These are phyloP conservation scores for Tulasnella sp. DNA, from an alignment of 768 basidiomycete species.

Conservation along the genomic window DNA sequence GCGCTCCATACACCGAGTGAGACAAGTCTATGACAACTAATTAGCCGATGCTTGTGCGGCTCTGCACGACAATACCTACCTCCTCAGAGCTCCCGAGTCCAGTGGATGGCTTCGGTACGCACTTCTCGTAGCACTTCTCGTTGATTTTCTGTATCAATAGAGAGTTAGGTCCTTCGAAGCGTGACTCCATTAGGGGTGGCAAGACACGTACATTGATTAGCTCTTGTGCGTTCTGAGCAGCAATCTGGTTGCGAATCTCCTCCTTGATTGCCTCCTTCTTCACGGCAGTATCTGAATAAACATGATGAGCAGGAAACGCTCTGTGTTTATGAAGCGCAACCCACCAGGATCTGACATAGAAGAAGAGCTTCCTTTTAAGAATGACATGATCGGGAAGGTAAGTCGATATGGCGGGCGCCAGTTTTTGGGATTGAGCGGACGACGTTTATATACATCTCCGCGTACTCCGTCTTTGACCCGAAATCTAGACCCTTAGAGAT, in stretches of 20 bases:
- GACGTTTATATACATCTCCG: too few relatives aligned
- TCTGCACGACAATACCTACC: slow-evolving; percentile 26
- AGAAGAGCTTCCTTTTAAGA: too few relatives aligned
- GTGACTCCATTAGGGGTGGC: neutral
- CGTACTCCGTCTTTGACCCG: too few relatives aligned
- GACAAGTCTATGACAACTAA: slow-evolving; percentile 44
- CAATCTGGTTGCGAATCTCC: slow-evolving; percentile 56
- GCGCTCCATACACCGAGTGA: slow-evolving; percentile 63
- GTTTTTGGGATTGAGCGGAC: too few relatives aligned
- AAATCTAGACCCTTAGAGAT: too few relatives aligned
- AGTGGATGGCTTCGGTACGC: slow-evolving; percentile 61
- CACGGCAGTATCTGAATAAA: slow-evolving; percentile 4
- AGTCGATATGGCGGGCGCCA: too few relatives aligned
- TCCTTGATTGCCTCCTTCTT: slow-evolving; percentile 50
- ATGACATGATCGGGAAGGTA: too few relatives aligned
- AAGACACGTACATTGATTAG: slow-evolving; percentile 52
- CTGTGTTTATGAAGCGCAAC: too few relatives aligned
- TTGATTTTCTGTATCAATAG: slow-evolving; percentile 48
- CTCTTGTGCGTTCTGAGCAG: slow-evolving; percentile 64
- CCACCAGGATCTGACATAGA: too few relatives aligned
- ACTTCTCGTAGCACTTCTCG: slow-evolving; percentile 49
- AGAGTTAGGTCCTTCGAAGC: neutral
- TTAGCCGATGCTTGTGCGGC: neutral
- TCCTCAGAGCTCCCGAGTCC: slow-evolving; percentile 62
- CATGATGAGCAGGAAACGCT: neutral